Evolutionary conservation across 2,329 filamentous ascomycete species (phyloP), one percentile per base, ranked within the genome.

Genomic region (Pseudocercospora vitis): DNA sequence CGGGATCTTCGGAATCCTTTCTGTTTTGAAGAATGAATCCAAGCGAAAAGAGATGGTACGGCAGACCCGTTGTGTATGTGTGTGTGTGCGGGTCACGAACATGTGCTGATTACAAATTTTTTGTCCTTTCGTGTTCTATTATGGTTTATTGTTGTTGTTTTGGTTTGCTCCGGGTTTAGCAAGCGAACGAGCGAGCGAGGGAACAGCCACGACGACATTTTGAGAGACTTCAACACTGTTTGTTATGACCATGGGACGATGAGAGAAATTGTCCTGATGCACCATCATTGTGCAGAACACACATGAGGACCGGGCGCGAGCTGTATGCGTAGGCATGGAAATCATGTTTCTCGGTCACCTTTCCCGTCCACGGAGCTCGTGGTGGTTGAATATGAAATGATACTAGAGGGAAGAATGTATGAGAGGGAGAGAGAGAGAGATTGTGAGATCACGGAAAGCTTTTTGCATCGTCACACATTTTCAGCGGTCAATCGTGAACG

Each of bases 391-490:
- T 29, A 29, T 29, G 6, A 11, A 29, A 7, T n/a, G 14, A n/a
- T 21, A 45, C 23, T 8, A 11, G 26, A 33, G n/a, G 23, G 32
- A 45, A 21, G 28, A 35, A 23, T n/a, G n/a, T n/a, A n/a, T n/a
- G 18, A 48, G 14, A 37, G 2, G 24, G 35, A 23, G n/a, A 19
- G 9, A 39, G 47, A 49, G n/a, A 14, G 21, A 12, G 18, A 14
- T 16, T 37, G 8, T 29, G 21, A 26, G 35, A n/a, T 39, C 53
- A 52, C 49, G 48, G 53, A 56, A 26, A 52, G 49, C 32, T 31
- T 51, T 45, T 42, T 44, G 48, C 49, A 56, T 48, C 33, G 44
- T 52, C 40, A 52, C 49, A 46, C 44, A 48, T 45, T 56, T n/a
- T 8, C 42, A 31, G n/a, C 37, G 19, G 42, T 45, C 42, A 26